A percentile compares a stretch with the other conserved stretches of the same genome.
phyloP scores from a whole-genome alignment of 2,329 filamentous ascomycete genomes.

The Sporothrix inflata region DNA sequence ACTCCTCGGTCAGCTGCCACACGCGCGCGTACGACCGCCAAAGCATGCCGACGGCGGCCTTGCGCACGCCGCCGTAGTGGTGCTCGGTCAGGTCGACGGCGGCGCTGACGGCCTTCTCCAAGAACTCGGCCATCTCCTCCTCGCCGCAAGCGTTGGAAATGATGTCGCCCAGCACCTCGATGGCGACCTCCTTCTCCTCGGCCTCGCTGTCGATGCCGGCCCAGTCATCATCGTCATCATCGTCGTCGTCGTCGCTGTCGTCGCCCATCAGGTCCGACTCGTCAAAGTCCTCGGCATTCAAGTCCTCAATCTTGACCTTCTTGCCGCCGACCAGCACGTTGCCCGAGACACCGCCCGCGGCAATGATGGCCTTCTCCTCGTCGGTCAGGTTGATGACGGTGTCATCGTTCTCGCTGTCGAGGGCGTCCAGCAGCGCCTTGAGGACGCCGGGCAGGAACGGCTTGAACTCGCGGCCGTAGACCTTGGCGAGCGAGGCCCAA shows the following conservation, averaged over 20 bases:
- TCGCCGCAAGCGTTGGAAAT: slow-evolving; percentile 82
- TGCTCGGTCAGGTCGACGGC: slow-evolving; percentile 83
- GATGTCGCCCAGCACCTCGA: slow-evolving; percentile 92
- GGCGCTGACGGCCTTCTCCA: slow-evolving; percentile 84
- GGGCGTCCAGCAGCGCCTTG: slow-evolving; percentile 78
- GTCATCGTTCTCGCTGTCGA: slow-evolving; percentile 88
- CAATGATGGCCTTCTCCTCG: slow-evolving; percentile 72
- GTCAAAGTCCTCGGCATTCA: slow-evolving; percentile 55
- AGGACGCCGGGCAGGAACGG: slow-evolving; percentile 79
- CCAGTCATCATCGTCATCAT: slow-evolving; percentile 82
- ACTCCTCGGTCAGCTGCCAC: slow-evolving; percentile 83
- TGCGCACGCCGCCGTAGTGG: slow-evolving; percentile 89
- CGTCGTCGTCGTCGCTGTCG: slow-evolving; percentile 62
- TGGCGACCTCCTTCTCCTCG: slow-evolving; percentile 94
- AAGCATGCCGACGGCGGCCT: slow-evolving; percentile 85
- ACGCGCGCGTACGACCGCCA: slow-evolving; percentile 93
- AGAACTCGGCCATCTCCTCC: slow-evolving; percentile 74
- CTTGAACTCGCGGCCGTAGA: slow-evolving; percentile 83
- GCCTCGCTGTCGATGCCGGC: slow-evolving; percentile 81
- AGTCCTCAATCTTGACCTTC: slow-evolving; percentile 77
- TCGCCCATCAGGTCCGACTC: slow-evolving; percentile 61
- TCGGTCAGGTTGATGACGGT: slow-evolving; percentile 76
- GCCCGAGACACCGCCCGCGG: slow-evolving; percentile 39
- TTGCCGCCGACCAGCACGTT: slow-evolving; percentile 57
- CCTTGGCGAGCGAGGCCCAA: slow-evolving; percentile 92